phyloP scores from a whole-genome alignment of 1,139 yeast genomes.

The Kodamaea sp. region DNA sequence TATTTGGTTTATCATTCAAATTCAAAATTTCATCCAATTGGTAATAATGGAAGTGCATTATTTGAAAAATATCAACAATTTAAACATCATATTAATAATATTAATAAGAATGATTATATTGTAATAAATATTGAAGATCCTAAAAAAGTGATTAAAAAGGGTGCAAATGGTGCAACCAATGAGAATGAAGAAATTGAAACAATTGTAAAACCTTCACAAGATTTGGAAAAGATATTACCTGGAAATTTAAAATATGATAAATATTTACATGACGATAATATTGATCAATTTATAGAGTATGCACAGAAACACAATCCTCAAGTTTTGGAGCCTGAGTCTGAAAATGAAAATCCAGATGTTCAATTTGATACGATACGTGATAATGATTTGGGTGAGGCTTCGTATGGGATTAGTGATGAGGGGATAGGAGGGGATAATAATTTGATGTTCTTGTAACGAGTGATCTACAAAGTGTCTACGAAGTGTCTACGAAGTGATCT shows the following conservation, averaged over 20 bases:
- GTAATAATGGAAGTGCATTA: slow-evolving; percentile 12
- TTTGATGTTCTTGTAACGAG: slow-evolving; percentile 11
- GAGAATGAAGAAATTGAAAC: slow-evolving; percentile 12
- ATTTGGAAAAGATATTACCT: slow-evolving; percentile 24
- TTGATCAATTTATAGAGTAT: slow-evolving; percentile 18
- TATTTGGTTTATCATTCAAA: slow-evolving; percentile 28
- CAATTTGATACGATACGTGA: slow-evolving; percentile 2
- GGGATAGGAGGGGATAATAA: slow-evolving; percentile 18
- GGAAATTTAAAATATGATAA: slow-evolving; percentile 30
- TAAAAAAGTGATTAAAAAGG: slow-evolving; percentile 9
- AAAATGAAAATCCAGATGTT: slow-evolving; percentile 4
- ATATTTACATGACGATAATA: slow-evolving; percentile 23
- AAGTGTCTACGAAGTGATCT: background rate
- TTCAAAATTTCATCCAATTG: slow-evolving; percentile 30
- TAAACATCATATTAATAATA: slow-evolving; percentile 21
- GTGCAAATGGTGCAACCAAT: slow-evolving; percentile 4
- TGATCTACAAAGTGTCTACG: too few relatives aligned
- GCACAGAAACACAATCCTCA: slow-evolving; percentile 8
- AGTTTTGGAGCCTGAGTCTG: slow-evolving; percentile 4
- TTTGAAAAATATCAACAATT: slow-evolving; percentile 21
- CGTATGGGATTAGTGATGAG: slow-evolving; percentile 11
- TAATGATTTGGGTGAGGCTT: slow-evolving; percentile 2
- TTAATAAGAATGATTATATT: slow-evolving; percentile 30
- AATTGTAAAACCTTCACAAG: slow-evolving; percentile 19
- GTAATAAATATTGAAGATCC: slow-evolving; percentile 23